Conservation (phyloP, 169 alveolate genomes). For the Plasmodium ovale region DNA sequence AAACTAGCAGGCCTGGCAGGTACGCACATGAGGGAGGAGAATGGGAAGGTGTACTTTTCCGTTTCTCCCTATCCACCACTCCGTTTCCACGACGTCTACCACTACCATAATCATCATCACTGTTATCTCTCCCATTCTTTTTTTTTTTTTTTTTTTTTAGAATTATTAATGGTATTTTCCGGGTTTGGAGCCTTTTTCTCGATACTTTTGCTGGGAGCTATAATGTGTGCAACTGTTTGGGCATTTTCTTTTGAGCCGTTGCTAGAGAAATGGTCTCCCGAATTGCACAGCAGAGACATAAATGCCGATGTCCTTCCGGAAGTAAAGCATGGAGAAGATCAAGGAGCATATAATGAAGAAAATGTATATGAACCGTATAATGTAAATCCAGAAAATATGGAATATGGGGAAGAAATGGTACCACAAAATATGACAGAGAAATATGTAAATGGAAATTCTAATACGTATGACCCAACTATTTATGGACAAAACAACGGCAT, state of each 20-base stretch:
- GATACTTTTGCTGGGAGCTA: constrained; percentile 85
- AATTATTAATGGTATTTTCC: constrained; percentile 89
- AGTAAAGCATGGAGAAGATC: constrained; percentile 48
- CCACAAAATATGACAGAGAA: constrained; percentile 46
- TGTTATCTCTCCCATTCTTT: not conserved
- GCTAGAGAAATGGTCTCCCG: constrained; percentile 89
- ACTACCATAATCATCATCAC: not conserved
- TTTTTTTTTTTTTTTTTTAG: constrained; percentile 43
- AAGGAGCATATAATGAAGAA: constrained; percentile 66
- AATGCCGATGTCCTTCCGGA: constrained; percentile 87
- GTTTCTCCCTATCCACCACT: too few relatives aligned
- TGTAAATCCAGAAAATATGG: constrained; percentile 58
- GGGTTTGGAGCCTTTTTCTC: constrained; percentile 90
- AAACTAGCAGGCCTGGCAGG: constrained; percentile 88
- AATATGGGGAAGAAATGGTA: constrained; percentile 63
- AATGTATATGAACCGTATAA: constrained; percentile 56
- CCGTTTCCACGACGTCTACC: not conserved
- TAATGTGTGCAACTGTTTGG: constrained; percentile 89
- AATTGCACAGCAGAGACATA: constrained; percentile 88
- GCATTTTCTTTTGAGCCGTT: constrained; percentile 89
- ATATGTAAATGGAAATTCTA: constrained; percentile 52
- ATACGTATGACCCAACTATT: constrained; percentile 39
- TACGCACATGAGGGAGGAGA: not conserved
- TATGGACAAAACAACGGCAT: constrained; percentile 66
- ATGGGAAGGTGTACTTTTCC: not conserved